Percentiles rank a stretch among this genome's conserved stretches.
Evolutionary conservation across 176 grass and related monocot genomes (phyloP).

Genomic region (Carex scoparia): DNA sequence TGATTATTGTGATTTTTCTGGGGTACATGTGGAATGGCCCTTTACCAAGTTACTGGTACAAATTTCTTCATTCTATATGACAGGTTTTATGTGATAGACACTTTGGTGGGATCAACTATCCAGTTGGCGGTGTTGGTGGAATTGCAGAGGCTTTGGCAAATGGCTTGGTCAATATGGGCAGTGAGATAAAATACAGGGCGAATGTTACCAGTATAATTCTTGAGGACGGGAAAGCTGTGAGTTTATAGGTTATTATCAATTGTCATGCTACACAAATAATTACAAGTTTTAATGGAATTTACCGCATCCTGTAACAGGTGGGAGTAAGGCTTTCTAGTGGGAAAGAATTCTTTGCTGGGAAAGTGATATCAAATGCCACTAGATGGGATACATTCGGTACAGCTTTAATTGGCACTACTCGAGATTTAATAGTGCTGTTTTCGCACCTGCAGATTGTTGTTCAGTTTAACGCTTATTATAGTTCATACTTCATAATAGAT

Average conservation of each 20-base stretch:
- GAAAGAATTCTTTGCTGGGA: slow-evolving; percentile 76
- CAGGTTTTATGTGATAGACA: slow-evolving; percentile 97
- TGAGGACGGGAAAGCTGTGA: slow-evolving; percentile 85
- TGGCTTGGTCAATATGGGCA: slow-evolving; percentile 74
- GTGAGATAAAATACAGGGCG: slow-evolving; percentile 72
- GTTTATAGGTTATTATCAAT: slow-evolving; percentile 23
- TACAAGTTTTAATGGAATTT: not conserved
- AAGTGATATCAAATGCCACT: slow-evolving; percentile 95
- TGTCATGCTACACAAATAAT: not conserved
- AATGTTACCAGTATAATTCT: slow-evolving; percentile 82
- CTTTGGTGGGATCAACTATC: slow-evolving; percentile 95
- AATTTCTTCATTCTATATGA: slow-evolving; percentile 36
- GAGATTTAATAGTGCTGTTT: not conserved
- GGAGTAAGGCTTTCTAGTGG: slow-evolving; percentile 78
- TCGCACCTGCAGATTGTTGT: not conserved
- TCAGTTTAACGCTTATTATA: not conserved
- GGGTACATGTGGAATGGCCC: not conserved
- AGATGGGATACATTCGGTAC: slow-evolving; percentile 99
- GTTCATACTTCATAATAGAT: not conserved
- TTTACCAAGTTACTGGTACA: not conserved
- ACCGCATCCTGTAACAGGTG: slow-evolving; percentile 36
- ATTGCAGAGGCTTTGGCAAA: slow-evolving; percentile 79
- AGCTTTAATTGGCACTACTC: not conserved
- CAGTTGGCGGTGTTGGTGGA: slow-evolving; percentile 77
- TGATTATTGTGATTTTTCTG: not conserved